Percentiles rank a stretch among this genome's conserved stretches.
Evolutionary conservation across 805 yeast genomes (phyloP).

Genomic region (Ogataea kodamae): DNA sequence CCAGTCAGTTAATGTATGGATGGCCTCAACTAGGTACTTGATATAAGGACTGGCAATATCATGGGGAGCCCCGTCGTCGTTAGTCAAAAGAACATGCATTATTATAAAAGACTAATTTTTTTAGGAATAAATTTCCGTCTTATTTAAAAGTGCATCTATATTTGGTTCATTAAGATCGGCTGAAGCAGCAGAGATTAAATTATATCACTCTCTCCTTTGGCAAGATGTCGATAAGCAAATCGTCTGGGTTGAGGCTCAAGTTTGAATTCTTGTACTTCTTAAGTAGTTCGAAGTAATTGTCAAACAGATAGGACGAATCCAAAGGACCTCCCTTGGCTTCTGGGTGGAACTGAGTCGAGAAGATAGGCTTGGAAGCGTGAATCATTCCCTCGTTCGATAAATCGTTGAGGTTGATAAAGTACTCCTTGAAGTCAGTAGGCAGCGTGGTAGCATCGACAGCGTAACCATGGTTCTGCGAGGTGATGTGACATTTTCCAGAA

Average conservation of each 20-base stretch:
- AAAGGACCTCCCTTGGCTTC: conserved; percentile 99
- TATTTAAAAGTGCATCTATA: conserved; percentile 1
- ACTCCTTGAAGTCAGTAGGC: conserved; percentile 75
- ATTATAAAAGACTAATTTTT: conserved; percentile 15
- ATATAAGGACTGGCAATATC: conserved; percentile 80
- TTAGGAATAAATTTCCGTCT: conserved; percentile 7
- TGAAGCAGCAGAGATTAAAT: conserved; percentile 2
- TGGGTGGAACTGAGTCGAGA: conserved; percentile 98
- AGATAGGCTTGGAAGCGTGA: conserved; percentile 81
- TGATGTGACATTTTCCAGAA: conserved; percentile 93
- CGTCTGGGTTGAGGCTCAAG: conserved; percentile 40
- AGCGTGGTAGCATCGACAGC: conserved; percentile 86
- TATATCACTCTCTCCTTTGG: conserved; percentile 62
- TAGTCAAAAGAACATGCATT: conserved; percentile 50
- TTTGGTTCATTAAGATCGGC: conserved; percentile 8
- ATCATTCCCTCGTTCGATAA: conserved; percentile 97
- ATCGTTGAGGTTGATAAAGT: conserved; percentile 90
- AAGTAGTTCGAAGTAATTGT: conserved; percentile 77
- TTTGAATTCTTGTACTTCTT: conserved; percentile 48
- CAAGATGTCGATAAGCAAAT: conserved; percentile 56
- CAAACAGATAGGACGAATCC: conserved; percentile 88
- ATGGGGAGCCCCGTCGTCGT: conserved; percentile 94
- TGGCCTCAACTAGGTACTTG: conserved; percentile 71
- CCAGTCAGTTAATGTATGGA: conserved; percentile 71
- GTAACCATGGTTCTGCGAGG: conserved; percentile 98